These are phyloP conservation scores for Claviceps cyperi DNA, from an alignment of 2,329 filamentous ascomycete genomes.

Conservation along the genomic window DNA sequence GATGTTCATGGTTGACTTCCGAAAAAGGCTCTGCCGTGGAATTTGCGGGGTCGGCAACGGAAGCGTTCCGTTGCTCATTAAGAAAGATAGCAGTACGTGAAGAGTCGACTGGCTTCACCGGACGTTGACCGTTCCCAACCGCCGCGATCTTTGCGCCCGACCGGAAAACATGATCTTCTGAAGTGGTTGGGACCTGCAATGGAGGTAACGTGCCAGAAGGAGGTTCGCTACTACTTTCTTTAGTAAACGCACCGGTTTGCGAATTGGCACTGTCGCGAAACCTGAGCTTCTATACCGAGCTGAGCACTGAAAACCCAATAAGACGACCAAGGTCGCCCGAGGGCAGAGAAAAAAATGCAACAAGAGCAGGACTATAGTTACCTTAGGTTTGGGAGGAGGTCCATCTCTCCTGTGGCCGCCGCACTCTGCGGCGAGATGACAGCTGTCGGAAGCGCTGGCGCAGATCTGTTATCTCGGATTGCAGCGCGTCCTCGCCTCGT, in stretches of 20 bases:
- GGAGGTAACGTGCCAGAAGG: neutral
- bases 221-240: neutral
- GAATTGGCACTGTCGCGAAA: neutral
- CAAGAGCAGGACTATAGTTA: neutral
- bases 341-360: neutral
- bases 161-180: neutral
- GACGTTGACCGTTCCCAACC: neutral
- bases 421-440: neutral
- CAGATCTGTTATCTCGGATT: neutral
- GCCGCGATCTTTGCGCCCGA: neutral
- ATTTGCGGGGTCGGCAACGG: neutral
- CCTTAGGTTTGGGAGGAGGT: neutral
- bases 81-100: neutral
- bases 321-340: neutral
- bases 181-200: neutral
- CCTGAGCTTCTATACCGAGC: neutral
- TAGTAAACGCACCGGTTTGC: neutral
- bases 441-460: neutral
- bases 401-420: neutral
- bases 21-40: neutral
- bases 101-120: neutral
- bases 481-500: neutral
- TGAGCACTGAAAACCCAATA: neutral
- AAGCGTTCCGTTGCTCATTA: neutral
- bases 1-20: neutral